Evolutionary conservation across 371 early-diverging fungal species (phyloP).

Genomic region (Syncephalastrum racemosum): DNA sequence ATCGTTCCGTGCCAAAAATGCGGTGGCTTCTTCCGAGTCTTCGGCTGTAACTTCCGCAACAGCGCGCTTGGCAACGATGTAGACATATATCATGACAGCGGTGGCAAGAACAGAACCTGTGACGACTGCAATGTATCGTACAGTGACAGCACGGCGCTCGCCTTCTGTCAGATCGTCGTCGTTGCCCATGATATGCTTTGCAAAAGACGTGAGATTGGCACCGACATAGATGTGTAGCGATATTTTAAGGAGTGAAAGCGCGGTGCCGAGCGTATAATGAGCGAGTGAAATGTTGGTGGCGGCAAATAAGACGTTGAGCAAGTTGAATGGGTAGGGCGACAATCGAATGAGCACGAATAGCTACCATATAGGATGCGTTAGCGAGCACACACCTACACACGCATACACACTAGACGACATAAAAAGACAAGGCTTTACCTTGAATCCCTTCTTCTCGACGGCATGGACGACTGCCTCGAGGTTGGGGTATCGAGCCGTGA

Average conservation of each 20-base stretch:
- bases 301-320: slow-evolving; percentile 70
- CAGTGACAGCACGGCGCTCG: slow-evolving; percentile 28
- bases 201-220: slow-evolving; percentile 61
- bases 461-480: slow-evolving; percentile 60
- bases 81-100: slow-evolving; percentile 61
- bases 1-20: slow-evolving; percentile 19
- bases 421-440: slow-evolving; percentile 35
- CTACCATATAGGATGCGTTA: slow-evolving; percentile 22
- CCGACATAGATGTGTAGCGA: slow-evolving; percentile 75
- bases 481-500: slow-evolving; percentile 54
- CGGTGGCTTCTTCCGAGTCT: slow-evolving; percentile 15
- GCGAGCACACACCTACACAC: no score
- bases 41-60: slow-evolving; percentile 43
- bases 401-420: background rate
- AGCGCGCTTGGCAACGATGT: slow-evolving; percentile 50
- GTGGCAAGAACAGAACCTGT: slow-evolving; percentile 48
- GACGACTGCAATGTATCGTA: slow-evolving; percentile 36
- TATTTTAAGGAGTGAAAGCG: slow-evolving; percentile 63
- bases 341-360: slow-evolving; percentile 67
- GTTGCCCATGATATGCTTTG: slow-evolving; percentile 47
- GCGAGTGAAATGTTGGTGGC: slow-evolving; percentile 61
- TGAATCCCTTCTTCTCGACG: slow-evolving; percentile 69
- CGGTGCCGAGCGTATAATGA: slow-evolving; percentile 61
- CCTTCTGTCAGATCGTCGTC: slow-evolving; percentile 44
- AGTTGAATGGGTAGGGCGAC: slow-evolving; percentile 77